Evolutionary conservation across 768 basidiomycete genomes (phyloP), one percentile per base, ranked within the genome.

Genomic region (Mycena rebaudengoi): DNA sequence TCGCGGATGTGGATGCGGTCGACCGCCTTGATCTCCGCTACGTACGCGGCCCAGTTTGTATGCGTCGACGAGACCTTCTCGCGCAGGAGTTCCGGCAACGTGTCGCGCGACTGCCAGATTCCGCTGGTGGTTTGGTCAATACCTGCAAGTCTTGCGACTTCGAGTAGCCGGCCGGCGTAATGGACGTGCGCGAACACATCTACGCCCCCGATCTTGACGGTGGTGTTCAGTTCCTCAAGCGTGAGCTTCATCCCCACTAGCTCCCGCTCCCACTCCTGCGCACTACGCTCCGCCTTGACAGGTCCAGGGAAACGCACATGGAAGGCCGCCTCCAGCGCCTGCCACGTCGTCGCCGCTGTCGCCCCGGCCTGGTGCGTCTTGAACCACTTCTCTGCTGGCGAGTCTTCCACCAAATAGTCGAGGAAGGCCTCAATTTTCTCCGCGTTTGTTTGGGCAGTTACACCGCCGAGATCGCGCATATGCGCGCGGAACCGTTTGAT

Each of bases 211-310:
- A 70, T 44, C 26, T 55, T 46, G 4, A 68, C 64, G n/a, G 57
- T 64, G n/a, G 23, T 60, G 28, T 50, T 59, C 2, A 70, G 30
- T 14, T 66, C 66, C 2, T 51, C 60, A 44, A 69, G 40, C 28
- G 29, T 56, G 11, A 71, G 49, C 51, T 8, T 68, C 46, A 54
- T 55, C 26, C 35, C 59, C 10, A 14, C 39, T 5, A 71, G 41
- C 44, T 66, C 62, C 12, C 44, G 25, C 55, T 66, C 54, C 51
- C 62, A 68, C 37, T 71, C 69, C 39, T 57, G 56, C 35, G 35
- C 11, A 1, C 60, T 64, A 1, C 26, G 32, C 41, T 52, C 55
- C 10, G 57, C 63, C 30, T 51, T 58, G 20, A 37, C 35, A 1
- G 56, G 56, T 2, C 32, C 44, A 12, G 55, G 63, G 37, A 65